Evolutionary conservation across 1,139 yeast genomes (phyloP).

Genomic region (Petasospora rhodanensis): DNA sequence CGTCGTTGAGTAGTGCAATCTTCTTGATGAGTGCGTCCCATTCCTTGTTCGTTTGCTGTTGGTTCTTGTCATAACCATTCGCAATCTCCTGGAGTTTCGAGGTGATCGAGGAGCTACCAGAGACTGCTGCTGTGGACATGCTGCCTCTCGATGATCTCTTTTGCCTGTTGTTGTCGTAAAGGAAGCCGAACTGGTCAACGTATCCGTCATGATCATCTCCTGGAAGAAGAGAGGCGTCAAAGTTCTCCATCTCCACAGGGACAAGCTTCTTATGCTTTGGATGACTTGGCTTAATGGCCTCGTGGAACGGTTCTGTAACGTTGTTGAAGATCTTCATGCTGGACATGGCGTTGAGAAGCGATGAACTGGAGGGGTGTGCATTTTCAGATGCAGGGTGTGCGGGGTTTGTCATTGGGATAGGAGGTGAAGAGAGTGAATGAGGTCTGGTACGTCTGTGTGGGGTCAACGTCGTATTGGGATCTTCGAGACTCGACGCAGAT

Average conservation of each 20-base stretch:
- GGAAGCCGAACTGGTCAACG: conserved; percentile 51
- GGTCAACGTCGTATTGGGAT: conserved; percentile 2
- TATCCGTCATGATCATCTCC: conserved; percentile 24
- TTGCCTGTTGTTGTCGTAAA: conserved; percentile 26
- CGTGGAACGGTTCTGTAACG: conserved; percentile 24
- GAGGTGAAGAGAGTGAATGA: conserved; percentile 17
- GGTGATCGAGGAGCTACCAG: conserved; percentile 14
- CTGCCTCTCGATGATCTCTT: conserved; percentile 5
- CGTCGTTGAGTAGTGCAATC: conserved; percentile 14
- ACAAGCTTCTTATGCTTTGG: conserved; percentile 21
- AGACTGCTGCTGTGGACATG: not conserved
- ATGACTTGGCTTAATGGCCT: conserved; percentile 11
- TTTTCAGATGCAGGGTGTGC: conserved; percentile 1
- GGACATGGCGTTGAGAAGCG: conserved; percentile 21
- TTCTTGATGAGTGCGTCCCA: conserved; percentile 36
- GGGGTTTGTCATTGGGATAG: conserved; percentile 4
- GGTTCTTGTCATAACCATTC: conserved; percentile 34
- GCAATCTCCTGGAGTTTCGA: conserved; percentile 32
- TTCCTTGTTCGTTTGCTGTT: conserved; percentile 28
- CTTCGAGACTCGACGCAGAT: conserved; percentile 7
- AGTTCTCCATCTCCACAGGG: conserved; percentile 46
- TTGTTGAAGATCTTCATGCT: conserved; percentile 24
- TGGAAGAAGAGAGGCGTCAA: conserved; percentile 29
- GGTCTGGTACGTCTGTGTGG: conserved; percentile 13
- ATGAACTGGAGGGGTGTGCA: conserved; percentile 1